These are phyloP conservation scores for Pachysolen tannophilus DNA, from an alignment of 805 yeast genomes.

Conservation along the genomic window DNA sequence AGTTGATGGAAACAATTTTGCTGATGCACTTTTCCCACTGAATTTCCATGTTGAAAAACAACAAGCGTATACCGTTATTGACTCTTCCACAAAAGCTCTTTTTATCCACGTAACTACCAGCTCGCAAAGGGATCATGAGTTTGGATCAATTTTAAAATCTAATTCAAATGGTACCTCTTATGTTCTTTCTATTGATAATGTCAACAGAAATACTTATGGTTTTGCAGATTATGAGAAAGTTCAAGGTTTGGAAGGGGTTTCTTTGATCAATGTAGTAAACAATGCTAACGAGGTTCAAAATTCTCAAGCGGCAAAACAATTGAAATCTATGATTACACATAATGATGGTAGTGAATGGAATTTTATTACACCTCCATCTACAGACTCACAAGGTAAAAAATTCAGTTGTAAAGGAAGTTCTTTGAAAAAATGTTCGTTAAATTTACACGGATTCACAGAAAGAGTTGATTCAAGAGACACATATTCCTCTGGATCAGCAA, in stretches of 20 bases:
- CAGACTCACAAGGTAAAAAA: conserved; percentile 51
- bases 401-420: conserved; percentile 42
- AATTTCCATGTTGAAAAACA: conserved; percentile 49
- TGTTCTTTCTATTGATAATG: conserved; percentile 56
- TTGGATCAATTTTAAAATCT: conserved; percentile 77
- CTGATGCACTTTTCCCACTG: conserved; percentile 75
- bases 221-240: conserved; percentile 86
- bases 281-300: conserved; percentile 37
- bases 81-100: conserved; percentile 61
- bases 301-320: conserved; percentile 32
- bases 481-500: conserved; percentile 75
- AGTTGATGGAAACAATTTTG: conserved; percentile 67
- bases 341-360: conserved; percentile 92
- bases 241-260: conserved; percentile 78
- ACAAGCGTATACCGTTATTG: conserved; percentile 73
- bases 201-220: conserved; percentile 67
- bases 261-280: conserved; percentile 61
- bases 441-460: conserved; percentile 85
- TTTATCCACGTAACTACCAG: conserved; percentile 78
- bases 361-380: conserved; percentile 58
- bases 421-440: conserved; percentile 62
- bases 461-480: conserved; percentile 74
- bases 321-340: conserved; percentile 71
- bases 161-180: conserved; percentile 89
- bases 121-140: conserved; percentile 41